phyloP scores from a whole-genome alignment of 2,329 filamentous ascomycete species.

The Paraphaeosphaeria minitans region DNA sequence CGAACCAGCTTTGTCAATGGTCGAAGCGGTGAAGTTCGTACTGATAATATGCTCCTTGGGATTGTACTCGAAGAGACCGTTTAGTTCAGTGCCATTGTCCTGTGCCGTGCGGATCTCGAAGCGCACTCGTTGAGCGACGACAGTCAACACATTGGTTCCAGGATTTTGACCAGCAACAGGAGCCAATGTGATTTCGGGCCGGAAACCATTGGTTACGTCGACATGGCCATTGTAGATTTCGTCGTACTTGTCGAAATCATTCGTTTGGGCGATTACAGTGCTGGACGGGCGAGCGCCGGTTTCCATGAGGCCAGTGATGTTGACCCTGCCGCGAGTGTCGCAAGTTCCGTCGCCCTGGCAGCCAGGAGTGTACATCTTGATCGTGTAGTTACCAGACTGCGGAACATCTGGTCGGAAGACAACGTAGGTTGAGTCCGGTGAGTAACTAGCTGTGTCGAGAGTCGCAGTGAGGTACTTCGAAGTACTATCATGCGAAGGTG shows the following conservation, averaged over 20 bases:
- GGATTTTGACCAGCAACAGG: constrained; percentile 66
- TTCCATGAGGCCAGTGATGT: constrained; percentile 74
- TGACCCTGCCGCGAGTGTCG: constrained; percentile 75
- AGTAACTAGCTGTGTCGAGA: constrained; percentile 61
- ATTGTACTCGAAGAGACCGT: constrained; percentile 89
- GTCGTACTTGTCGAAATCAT: constrained; percentile 96
- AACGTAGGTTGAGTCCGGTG: constrained; percentile 67
- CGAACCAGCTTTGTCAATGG: constrained; percentile 76
- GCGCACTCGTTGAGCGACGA: constrained; percentile 88
- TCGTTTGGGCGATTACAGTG: constrained; percentile 80
- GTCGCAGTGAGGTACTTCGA: constrained; percentile 78
- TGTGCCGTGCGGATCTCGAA: constrained; percentile 67
- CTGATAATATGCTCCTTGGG: constrained; percentile 65
- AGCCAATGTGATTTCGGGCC: constrained; percentile 77
- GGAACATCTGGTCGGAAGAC: constrained; percentile 83
- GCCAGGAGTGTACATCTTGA: constrained; percentile 91
- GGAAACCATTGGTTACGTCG: constrained; percentile 77
- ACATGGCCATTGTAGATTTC: constrained; percentile 85
- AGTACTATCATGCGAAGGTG: constrained; percentile 69
- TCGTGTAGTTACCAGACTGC: constrained; percentile 87
- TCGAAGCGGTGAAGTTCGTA: constrained; percentile 71
- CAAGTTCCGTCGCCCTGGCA: constrained; percentile 83
- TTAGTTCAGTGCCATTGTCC: constrained; percentile 80
- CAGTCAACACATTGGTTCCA: constrained; percentile 60
- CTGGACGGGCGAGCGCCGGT: constrained; percentile 52